Evolutionary conservation across 2,329 filamentous ascomycete species (phyloP).

Genomic region (Lecanicillium sp.): DNA sequence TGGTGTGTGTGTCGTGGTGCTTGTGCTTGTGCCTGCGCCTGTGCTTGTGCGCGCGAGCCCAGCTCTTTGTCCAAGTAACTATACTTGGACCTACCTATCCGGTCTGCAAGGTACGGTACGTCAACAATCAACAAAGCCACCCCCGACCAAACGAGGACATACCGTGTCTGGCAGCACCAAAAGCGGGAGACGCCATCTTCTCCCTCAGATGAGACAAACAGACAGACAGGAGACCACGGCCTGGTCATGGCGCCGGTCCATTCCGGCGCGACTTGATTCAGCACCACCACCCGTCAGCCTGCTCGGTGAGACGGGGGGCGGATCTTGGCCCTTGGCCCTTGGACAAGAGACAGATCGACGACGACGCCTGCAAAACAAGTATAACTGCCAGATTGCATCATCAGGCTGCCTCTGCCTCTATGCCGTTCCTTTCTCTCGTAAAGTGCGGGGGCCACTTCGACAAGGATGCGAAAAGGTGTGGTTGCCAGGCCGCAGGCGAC

Average conservation of each 20-base stretch:
- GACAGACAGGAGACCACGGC: too few relatives aligned
- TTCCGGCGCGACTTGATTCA: constrained; percentile 4
- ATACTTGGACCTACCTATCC: too few relatives aligned
- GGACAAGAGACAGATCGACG: constrained; percentile 10
- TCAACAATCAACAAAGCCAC: neutral
- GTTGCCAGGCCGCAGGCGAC: constrained; percentile 2
- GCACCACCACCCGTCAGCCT: neutral
- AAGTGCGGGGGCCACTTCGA: constrained; percentile 3
- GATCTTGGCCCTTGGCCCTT: constrained; percentile 3
- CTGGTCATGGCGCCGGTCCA: neutral
- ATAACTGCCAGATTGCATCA: neutral
- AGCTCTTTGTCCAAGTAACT: too few relatives aligned
- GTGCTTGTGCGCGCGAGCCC: too few relatives aligned
- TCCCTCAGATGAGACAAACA: neutral
- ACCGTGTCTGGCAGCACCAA: neutral
- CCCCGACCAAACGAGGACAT: neutral
- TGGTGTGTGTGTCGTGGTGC: constrained; percentile 1
- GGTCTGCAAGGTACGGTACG: constrained; percentile 11
- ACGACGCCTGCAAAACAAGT: neutral
- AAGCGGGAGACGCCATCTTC: neutral
- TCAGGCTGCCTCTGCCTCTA: neutral
- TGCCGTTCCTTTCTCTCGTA: neutral
- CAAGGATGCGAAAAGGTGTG: constrained; percentile 7
- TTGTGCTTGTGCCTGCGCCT: too few relatives aligned
- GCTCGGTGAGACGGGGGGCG: constrained; percentile 8